These are phyloP conservation scores for Fusarium penzigii DNA, from an alignment of 2,329 filamentous ascomycete species.

Conservation along the genomic window DNA sequence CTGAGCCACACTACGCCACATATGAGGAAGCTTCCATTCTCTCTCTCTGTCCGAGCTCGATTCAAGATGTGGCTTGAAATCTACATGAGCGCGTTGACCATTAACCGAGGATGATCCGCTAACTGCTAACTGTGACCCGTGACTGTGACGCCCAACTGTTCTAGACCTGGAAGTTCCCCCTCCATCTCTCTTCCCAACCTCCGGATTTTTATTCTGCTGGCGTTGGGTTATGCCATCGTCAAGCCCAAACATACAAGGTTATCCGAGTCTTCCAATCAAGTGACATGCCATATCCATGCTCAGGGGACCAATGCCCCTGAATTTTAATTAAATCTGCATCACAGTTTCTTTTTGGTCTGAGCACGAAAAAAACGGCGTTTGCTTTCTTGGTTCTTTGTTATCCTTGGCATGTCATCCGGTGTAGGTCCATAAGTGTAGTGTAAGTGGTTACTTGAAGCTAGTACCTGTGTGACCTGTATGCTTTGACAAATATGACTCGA, in stretches of 20 bases:
- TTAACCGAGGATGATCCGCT: constrained; percentile 17
- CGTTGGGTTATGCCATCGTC: not conserved
- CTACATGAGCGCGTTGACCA: constrained; percentile 1
- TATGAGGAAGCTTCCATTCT: constrained; percentile 9
- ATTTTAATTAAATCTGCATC: constrained; percentile 25
- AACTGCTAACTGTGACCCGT: constrained; percentile 7
- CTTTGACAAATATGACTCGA: too few species aligned
- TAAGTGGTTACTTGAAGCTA: too few species aligned
- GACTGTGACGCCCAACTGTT: too few species aligned
- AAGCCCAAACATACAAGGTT: not conserved
- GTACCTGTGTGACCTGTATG: too few species aligned
- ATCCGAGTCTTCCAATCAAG: constrained; percentile 15
- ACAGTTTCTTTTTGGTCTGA: not conserved
- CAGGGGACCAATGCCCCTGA: constrained; percentile 16
- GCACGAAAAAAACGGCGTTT: too few species aligned
- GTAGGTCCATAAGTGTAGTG: too few species aligned
- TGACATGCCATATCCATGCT: constrained; percentile 4
- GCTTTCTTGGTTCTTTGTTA: too few species aligned
- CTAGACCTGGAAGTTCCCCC: not conserved
- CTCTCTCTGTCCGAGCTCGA: not conserved
- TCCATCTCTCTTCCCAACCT: constrained; percentile 17
- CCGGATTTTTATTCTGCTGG: constrained; percentile 9
- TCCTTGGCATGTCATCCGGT: too few species aligned
- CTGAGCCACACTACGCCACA: constrained; percentile 8
- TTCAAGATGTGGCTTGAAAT: constrained; percentile 1